Evolutionary conservation across 75 land plant species (phyloP), one percentile per base, ranked within the genome.

Genomic region (Cupressus sempervirens): DNA sequence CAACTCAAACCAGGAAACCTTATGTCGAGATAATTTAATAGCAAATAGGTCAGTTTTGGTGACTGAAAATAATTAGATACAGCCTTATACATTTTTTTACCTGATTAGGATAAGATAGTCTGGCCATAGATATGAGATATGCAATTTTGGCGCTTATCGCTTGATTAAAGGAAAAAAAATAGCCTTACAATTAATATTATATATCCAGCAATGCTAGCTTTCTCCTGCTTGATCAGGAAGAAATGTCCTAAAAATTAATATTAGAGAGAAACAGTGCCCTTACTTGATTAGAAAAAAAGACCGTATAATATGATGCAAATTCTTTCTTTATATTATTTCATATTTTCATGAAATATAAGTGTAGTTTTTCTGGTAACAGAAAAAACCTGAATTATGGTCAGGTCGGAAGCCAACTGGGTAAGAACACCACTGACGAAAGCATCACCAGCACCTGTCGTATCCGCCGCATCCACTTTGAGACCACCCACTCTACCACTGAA

Each of bases 391-490:
- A 86, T 12, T 23, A 86, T 18, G 29, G 84, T 45, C 4, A 36
- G 73, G 35, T 90, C 87, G 13, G 77, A 65, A 74, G 53, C 87
- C 30, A 90, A 34, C n/a, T 81, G 40, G 53, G 80, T 50, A 73
- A 88, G 87, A 41, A 88, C 14, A 0, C 89, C 92, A 15, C 86
- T 91, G 15, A 90, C 91, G 34, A 91, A 91, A 35, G 92, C 91
- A 77, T 91, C 92, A 1, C 92, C 92, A 30, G 92, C 92, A 30
- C 92, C 92, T 32, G 92, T 91, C n/a, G 92, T 87, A 80, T 91
- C 92, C 20, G 89, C 84, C 0, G 91, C 86, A 40, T 75, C 43
- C 58, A 91, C 92, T 36, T 76, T 81, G 36, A 88, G 8, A 26
- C 89, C 81, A 26, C 32, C 10, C 3, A 86, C 84, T 14, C 38